These are phyloP conservation scores for Peterozyma xylosa DNA, from an alignment of 805 yeast species.

Conservation along the genomic window DNA sequence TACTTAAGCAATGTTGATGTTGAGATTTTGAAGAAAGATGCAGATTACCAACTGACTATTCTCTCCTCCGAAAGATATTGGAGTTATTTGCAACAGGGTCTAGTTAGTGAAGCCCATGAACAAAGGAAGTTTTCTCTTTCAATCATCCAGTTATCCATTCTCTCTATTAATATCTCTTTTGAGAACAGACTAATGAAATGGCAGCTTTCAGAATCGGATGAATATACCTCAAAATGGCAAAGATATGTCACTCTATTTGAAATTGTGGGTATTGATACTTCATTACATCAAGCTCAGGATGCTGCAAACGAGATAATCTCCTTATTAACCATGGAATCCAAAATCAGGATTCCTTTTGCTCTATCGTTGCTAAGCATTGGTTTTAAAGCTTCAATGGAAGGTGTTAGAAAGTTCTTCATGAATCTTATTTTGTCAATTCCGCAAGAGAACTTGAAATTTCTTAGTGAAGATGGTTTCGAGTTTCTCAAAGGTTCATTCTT, in stretches of 20 bases:
- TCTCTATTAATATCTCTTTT: slow-evolving; percentile 27
- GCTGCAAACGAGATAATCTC: slow-evolving; percentile 56
- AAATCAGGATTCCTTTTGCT: slow-evolving; percentile 65
- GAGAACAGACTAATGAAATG: slow-evolving; percentile 35
- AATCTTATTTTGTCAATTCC: slow-evolving; percentile 48
- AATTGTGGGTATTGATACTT: slow-evolving; percentile 76
- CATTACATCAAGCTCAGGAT: slow-evolving; percentile 79
- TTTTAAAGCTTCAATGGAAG: slow-evolving; percentile 66
- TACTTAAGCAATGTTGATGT: slow-evolving; percentile 25
- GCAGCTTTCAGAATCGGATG: slow-evolving; percentile 22
- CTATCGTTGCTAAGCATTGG: slow-evolving; percentile 70
- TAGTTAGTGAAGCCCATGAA: slow-evolving; percentile 53
- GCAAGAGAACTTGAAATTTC: slow-evolving; percentile 32
- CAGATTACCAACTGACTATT: slow-evolving; percentile 20
- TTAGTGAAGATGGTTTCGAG: slow-evolving; percentile 30
- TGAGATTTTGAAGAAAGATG: slow-evolving; percentile 6
- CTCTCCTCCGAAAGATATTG: slow-evolving; percentile 38
- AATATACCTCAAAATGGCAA: slow-evolving; percentile 52
- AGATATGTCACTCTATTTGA: slow-evolving; percentile 70
- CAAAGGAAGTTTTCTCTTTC: slow-evolving; percentile 63
- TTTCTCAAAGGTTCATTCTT: slow-evolving; percentile 38
- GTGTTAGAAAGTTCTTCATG: slow-evolving; percentile 60
- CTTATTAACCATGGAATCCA: slow-evolving; percentile 40
- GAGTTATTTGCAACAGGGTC: slow-evolving; percentile 46
- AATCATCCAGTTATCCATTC: slow-evolving; percentile 54